Conservation (phyloP, 2,329 filamentous ascomycete species). For the Calonectria leucothoes region DNA sequence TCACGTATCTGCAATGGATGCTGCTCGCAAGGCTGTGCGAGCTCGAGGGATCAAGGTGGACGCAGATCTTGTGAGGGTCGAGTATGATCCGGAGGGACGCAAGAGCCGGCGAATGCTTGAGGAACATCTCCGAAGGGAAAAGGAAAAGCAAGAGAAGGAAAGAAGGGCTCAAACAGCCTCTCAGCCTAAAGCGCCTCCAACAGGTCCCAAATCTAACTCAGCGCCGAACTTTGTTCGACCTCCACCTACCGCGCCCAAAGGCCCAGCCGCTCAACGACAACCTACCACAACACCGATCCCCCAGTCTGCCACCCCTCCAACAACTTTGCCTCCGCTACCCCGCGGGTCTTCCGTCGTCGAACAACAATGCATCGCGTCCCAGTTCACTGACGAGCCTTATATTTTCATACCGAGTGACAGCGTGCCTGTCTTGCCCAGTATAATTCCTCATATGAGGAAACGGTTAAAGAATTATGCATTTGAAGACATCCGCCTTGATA, state of each 20-base stretch:
- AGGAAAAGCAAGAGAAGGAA: constrained; percentile 65
- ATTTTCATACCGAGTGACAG: constrained; percentile 89
- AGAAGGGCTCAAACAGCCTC: constrained; percentile 44
- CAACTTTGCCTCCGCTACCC: constrained; percentile 29
- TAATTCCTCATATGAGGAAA: constrained; percentile 90
- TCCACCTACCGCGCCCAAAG: constrained; percentile 88
- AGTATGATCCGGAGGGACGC: constrained; percentile 89
- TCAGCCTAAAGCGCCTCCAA: constrained; percentile 48
- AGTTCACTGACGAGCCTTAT: constrained; percentile 84
- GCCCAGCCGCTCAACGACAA: constrained; percentile 72
- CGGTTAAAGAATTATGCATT: constrained; percentile 85
- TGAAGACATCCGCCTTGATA: constrained; percentile 85
- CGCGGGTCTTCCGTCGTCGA: constrained; percentile 67
- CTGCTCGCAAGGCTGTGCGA: constrained; percentile 83
- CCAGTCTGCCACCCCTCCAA: constrained; percentile 49
- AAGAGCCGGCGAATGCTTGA: constrained; percentile 85
- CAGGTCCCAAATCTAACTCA: constrained; percentile 50
- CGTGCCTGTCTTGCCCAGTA: constrained; percentile 88
- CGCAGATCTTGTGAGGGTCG: constrained; percentile 79
- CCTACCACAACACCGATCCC: constrained; percentile 41
- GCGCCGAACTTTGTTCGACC: constrained; percentile 55
- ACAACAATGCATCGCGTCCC: constrained; percentile 72
- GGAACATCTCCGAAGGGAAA: constrained; percentile 76
- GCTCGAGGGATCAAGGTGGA: constrained; percentile 85
- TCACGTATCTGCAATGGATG: constrained; percentile 76